phyloP scores from a whole-genome alignment of 306 rosid species.

The Pterocarpus macrocarpus region DNA sequence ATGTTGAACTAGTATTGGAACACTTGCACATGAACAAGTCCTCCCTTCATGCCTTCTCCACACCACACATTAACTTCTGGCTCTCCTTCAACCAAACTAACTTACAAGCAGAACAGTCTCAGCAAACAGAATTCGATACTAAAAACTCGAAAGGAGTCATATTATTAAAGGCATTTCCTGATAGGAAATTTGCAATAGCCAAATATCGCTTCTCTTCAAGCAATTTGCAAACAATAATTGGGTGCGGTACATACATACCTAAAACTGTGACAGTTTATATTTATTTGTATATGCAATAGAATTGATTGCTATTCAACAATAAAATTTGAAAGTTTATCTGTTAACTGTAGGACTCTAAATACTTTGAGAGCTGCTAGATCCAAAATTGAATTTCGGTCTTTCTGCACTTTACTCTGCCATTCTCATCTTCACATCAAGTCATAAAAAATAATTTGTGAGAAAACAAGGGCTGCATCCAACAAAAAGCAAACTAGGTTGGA shows the following conservation, averaged over 20 bases:
- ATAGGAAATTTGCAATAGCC: conserved; percentile 5
- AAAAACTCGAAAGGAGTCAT: neutral
- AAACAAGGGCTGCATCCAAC: neutral
- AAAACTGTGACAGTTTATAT: neutral
- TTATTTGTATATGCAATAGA: neutral
- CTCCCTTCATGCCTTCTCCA: conserved; percentile 28
- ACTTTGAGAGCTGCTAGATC: neutral
- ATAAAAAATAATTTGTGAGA: neutral
- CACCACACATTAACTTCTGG: conserved; percentile 34
- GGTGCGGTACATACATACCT: neutral
- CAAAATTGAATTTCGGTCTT: neutral
- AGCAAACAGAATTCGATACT: conserved; percentile 22
- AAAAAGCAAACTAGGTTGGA: neutral
- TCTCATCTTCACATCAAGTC: neutral
- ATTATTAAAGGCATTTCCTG: conserved; percentile 8
- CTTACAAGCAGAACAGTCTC: conserved; percentile 31
- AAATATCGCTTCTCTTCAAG: neutral
- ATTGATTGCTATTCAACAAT: neutral
- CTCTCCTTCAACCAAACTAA: conserved; percentile 40
- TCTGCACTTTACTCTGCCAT: neutral
- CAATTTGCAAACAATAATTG: conserved; percentile 35
- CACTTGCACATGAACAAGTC: conserved; percentile 21
- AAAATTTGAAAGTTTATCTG: neutral
- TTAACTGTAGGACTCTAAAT: neutral
- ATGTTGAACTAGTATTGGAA: conserved; percentile 10